Conservation (phyloP, 345 rosid species). For the Erucastrum elatum region DNA sequence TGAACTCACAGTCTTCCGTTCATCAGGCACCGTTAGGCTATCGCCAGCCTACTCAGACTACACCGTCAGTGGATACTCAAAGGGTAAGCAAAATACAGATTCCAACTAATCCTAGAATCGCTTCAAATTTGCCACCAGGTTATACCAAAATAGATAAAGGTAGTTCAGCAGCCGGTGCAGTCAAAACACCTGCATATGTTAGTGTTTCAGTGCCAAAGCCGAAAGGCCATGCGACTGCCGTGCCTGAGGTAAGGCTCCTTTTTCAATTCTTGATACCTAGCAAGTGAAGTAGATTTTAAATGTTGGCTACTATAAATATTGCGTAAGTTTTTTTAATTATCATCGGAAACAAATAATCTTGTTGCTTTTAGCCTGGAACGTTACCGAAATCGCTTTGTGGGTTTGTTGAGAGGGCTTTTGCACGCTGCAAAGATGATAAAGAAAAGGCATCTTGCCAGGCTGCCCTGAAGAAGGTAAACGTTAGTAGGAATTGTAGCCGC, state of each 20-base stretch:
- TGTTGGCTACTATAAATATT: neutral
- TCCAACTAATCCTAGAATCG: conserved; percentile 96
- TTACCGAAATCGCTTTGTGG: conserved; percentile 79
- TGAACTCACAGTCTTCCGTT: conserved; percentile 56
- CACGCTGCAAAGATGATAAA: conserved; percentile 76
- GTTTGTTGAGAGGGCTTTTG: conserved; percentile 89
- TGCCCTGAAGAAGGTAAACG: conserved; percentile 70
- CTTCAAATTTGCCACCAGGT: conserved; percentile 80
- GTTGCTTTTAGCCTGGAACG: conserved; percentile 58
- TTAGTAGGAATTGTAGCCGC: conserved; percentile 11
- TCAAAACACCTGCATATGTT: conserved; percentile 78
- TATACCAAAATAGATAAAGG: conserved; percentile 70
- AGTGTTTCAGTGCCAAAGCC: conserved; percentile 71
- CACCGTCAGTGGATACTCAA: conserved; percentile 54
- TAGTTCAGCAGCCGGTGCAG: conserved; percentile 44
- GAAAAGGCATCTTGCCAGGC: conserved; percentile 68
- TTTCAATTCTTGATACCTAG: conserved; percentile 19
- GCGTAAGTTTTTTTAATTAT: neutral
- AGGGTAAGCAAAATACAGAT: conserved; percentile 88
- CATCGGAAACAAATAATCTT: conserved; percentile 14
- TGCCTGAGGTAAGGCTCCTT: conserved; percentile 60
- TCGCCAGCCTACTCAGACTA: conserved; percentile 54
- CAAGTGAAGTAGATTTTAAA: conserved; percentile 25
- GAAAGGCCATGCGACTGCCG: conserved; percentile 63
- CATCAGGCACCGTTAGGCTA: conserved; percentile 48